These are phyloP conservation scores for Fomitopsis betulina DNA, from an alignment of 1,284 basidiomycete genomes.

Conservation along the genomic window DNA sequence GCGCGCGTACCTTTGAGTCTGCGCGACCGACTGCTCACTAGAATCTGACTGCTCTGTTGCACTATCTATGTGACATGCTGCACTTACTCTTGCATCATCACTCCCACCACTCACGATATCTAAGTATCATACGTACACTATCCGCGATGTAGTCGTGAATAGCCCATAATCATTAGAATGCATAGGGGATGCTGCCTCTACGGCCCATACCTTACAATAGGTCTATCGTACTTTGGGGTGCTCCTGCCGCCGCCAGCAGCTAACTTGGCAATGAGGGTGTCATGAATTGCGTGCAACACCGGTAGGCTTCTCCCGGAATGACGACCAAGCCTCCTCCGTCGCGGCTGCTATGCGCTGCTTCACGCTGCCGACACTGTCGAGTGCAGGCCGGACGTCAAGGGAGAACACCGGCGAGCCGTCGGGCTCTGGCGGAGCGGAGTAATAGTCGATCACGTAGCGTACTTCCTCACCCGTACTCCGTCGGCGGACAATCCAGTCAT, in stretches of 20 bases:
- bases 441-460: conserved; percentile 97
- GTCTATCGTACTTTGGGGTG: not conserved
- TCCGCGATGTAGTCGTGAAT: conserved; percentile 4
- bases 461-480: conserved; percentile 70
- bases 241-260: not conserved
- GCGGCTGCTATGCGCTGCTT: conserved; percentile 69
- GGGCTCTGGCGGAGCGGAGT: conserved; percentile 79
- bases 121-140: not conserved
- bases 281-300: conserved; percentile 4
- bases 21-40: not conserved
- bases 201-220: not conserved
- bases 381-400: conserved; percentile 86
- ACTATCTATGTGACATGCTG: conserved; percentile 8
- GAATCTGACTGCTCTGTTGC: not conserved
- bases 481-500: conserved; percentile 94
- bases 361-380: conserved; percentile 75
- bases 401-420: conserved; percentile 91
- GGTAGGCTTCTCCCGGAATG: conserved; percentile 9
- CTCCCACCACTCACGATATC: conserved; percentile 1
- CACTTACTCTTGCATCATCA: not conserved
- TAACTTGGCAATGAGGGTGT: not conserved
- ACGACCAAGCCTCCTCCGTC: conserved; percentile 65
- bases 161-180: conserved; percentile 2
- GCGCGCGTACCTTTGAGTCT: conserved; percentile 33
- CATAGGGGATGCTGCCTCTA: conserved; percentile 2